Base-by-base conservation (phyloP, 192 early-diverging fungal genomes). In the Mortierella alpina region DNA sequence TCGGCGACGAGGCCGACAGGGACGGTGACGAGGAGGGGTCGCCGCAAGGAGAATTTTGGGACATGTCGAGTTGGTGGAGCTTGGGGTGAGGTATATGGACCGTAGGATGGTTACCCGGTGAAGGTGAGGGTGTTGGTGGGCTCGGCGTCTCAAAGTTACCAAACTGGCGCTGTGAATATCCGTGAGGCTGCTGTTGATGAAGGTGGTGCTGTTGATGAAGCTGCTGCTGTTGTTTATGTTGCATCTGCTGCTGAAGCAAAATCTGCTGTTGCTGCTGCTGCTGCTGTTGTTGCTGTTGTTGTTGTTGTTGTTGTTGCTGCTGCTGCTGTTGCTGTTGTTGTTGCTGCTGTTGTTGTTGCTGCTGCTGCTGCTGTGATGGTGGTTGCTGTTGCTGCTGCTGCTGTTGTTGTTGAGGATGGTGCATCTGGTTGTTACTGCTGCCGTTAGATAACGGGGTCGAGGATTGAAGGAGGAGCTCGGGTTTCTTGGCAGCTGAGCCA, bases 51-150 rank as follows among this genome's bases (percentile, higher is more conserved):
- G 77, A 80, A 44, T 80, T 80, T 56, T 80, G 77, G 31, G 77
- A 80, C 77, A 80, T 80, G 22, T 80, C 77, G 42, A 80, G 60
- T 42, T 80, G 77, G 40, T 80, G 77, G n/a, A 80, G 20, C 53
- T 80, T 80, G 17, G 69, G 70, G 40, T 80, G 77, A 68, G 77
- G 77, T 63, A 80, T 80, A 57, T 68, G 69, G 59, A 80, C 70
- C 42, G 77, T 80, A 17, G 77, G 77, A 47, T 80, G 77, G 64
- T 80, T 71, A n/a, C 77, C 77, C 50, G 77, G 77, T 22, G 77
- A 80, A 17, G 77, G 77, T 2, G 74, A 76, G 13, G 74, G 74
- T 12, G 74, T 76, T n/a, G 72, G 69, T n/a, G 69, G 69, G 53
- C 72, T 74, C 8, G 72, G 58, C 9, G 72, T 74, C 42, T 74